Conservation (phyloP, 2,329 filamentous ascomycete genomes). For the Colletotrichum camelliae region DNA sequence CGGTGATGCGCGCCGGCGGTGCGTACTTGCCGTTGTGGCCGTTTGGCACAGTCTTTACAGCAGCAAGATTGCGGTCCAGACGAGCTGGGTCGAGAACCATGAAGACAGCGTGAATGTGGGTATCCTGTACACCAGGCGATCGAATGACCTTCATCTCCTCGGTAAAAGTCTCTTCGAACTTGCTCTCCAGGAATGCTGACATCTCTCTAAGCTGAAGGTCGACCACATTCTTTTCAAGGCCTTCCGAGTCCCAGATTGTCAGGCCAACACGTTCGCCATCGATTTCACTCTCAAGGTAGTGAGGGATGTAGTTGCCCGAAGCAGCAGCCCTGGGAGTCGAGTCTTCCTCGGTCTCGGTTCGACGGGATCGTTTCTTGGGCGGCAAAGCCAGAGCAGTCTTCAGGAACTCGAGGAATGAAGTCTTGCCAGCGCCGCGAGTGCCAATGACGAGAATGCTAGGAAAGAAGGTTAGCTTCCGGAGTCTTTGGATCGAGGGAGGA, state of each 20-base stretch:
- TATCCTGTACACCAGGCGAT: slow-evolving; percentile 91
- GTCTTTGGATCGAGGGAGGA: not conserved
- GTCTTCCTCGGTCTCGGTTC: slow-evolving; percentile 59
- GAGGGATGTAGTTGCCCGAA: slow-evolving; percentile 78
- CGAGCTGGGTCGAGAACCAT: slow-evolving; percentile 87
- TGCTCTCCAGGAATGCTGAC: slow-evolving; percentile 91
- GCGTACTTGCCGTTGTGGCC: slow-evolving; percentile 56
- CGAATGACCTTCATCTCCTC: slow-evolving; percentile 98
- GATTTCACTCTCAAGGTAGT: slow-evolving; percentile 94
- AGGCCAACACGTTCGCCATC: slow-evolving; percentile 90
- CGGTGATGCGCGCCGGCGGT: slow-evolving; percentile 53
- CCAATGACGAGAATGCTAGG: slow-evolving; percentile 87
- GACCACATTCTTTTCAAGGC: slow-evolving; percentile 91
- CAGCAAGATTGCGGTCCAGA: slow-evolving; percentile 81
- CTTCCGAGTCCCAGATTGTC: slow-evolving; percentile 96
- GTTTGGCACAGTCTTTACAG: slow-evolving; percentile 61
- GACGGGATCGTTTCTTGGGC: slow-evolving; percentile 73
- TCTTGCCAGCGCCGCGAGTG: slow-evolving; percentile 88
- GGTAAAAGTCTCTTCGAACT: slow-evolving; percentile 96
- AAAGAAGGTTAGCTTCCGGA: not conserved
- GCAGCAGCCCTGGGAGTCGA: slow-evolving; percentile 46
- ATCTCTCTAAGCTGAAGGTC: slow-evolving; percentile 94
- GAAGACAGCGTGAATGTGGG: slow-evolving; percentile 96
- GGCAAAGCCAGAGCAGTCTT: slow-evolving; percentile 84
- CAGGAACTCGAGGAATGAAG: slow-evolving; percentile 95